Conservation (phyloP, 2,329 filamentous ascomycete genomes). For the Teratosphaeria pseudoeucalypti region DNA sequence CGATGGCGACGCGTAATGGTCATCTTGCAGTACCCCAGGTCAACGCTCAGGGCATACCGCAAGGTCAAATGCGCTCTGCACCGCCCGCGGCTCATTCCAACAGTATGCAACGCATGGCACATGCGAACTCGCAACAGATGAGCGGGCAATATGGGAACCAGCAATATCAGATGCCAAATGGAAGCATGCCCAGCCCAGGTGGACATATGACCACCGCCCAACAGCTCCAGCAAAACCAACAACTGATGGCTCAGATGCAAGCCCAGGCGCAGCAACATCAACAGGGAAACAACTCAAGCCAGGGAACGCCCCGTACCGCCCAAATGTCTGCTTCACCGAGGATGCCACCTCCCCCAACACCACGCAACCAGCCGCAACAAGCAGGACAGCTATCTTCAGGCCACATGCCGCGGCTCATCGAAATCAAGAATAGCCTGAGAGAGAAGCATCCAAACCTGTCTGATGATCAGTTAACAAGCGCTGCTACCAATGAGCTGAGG, state of each 20-base stretch:
- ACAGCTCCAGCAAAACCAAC: slow-evolving; percentile 23
- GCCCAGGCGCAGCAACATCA: slow-evolving; percentile 7
- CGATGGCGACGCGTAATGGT: slow-evolving; percentile 37
- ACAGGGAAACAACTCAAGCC: slow-evolving; percentile 9
- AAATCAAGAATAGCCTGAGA: slow-evolving; percentile 43
- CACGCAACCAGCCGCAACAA: slow-evolving; percentile 23
- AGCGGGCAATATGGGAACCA: slow-evolving; percentile 18
- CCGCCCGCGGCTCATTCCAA: slow-evolving; percentile 5
- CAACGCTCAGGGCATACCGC: slow-evolving; percentile 51
- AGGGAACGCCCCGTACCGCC: slow-evolving; percentile 11
- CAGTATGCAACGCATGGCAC: slow-evolving; percentile 16
- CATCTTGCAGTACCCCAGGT: slow-evolving; percentile 41
- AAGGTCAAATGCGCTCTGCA: slow-evolving; percentile 42
- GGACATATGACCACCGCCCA: slow-evolving; percentile 23
- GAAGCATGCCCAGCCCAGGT: slow-evolving; percentile 20
- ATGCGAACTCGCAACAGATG: slow-evolving; percentile 16
- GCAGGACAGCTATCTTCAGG: slow-evolving; percentile 43
- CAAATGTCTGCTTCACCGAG: slow-evolving; percentile 25
- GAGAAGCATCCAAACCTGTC: slow-evolving; percentile 41
- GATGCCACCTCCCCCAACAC: slow-evolving; percentile 28
- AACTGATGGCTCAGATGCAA: slow-evolving; percentile 20
- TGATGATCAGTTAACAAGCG: slow-evolving; percentile 43
- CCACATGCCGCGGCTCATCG: slow-evolving; percentile 45
- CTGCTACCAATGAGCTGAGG: slow-evolving; percentile 42
- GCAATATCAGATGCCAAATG: slow-evolving; percentile 20